These are phyloP conservation scores for Phaeosphaeria sp. DNA, from an alignment of 2,329 filamentous ascomycete genomes.

Conservation along the genomic window DNA sequence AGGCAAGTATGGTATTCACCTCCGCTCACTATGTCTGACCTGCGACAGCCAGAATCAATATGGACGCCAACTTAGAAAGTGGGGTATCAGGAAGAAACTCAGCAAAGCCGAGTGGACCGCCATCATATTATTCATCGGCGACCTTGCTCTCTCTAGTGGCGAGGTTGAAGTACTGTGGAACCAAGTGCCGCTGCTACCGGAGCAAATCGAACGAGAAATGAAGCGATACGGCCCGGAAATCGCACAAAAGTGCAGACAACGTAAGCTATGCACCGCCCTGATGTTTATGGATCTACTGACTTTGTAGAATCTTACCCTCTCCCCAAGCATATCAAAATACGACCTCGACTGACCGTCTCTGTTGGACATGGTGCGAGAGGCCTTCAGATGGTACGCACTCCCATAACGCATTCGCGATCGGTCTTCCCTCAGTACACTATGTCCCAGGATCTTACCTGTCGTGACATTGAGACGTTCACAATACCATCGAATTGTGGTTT, in stretches of 20 bases:
- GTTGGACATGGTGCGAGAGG: not conserved
- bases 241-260: not conserved
- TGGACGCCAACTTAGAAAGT: conserved; percentile 6
- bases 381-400: not conserved
- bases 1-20: not conserved
- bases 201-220: conserved; percentile 7
- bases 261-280: not conserved
- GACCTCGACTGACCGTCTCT: not conserved
- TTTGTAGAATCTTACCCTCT: not conserved
- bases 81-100: conserved; percentile 8
- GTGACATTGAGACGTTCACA: not conserved
- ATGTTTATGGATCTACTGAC: not conserved
- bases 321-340: not conserved
- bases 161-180: not conserved
- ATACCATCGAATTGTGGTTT: too few relatives aligned
- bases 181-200: not conserved
- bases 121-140: not conserved
- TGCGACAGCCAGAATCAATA: conserved; percentile 5
- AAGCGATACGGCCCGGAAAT: conserved; percentile 3
- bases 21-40: not conserved
- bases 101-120: conserved; percentile 7
- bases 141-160: not conserved
- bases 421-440: not conserved
- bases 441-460: not conserved
- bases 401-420: not conserved